Percentiles rank a stretch among this genome's conserved stretches.
Evolutionary conservation across 2,329 filamentous ascomycete genomes (phyloP).

Genomic region (Alternaria alternata): DNA sequence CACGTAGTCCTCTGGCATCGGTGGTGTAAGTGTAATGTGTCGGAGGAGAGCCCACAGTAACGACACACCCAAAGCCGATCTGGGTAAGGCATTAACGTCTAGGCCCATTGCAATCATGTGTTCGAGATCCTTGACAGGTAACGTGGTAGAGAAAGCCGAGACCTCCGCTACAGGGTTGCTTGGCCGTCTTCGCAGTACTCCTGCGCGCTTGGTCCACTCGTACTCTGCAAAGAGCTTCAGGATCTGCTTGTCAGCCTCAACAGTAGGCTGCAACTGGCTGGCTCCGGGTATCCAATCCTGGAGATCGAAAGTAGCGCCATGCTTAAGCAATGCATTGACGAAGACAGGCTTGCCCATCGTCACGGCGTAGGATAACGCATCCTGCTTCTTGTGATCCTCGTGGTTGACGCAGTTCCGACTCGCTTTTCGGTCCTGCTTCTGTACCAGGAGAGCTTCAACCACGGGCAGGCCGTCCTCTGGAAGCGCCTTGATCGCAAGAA

Average conservation of each 20-base stretch:
- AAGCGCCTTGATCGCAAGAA: slow-evolving; percentile 39
- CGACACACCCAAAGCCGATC: slow-evolving; percentile 22
- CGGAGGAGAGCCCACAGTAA: slow-evolving; percentile 38
- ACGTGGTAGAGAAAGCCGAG: slow-evolving; percentile 24
- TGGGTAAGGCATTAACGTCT: slow-evolving; percentile 30
- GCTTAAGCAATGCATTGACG: slow-evolving; percentile 36
- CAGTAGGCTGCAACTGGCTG: slow-evolving; percentile 16
- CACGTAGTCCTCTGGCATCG: slow-evolving; percentile 27
- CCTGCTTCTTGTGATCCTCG: slow-evolving; percentile 39
- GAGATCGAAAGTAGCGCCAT: slow-evolving; percentile 37
- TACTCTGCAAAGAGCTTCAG: slow-evolving; percentile 36
- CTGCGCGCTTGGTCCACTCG: slow-evolving; percentile 37
- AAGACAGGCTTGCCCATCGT: slow-evolving; percentile 37
- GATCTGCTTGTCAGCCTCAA: slow-evolving; percentile 24
- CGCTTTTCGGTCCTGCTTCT: slow-evolving; percentile 25
- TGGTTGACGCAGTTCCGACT: slow-evolving; percentile 42
- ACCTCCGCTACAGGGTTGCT: slow-evolving; percentile 7
- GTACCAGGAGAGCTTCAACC: slow-evolving; percentile 34
- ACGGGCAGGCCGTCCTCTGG: slow-evolving; percentile 41
- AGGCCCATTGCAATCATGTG: slow-evolving; percentile 38
- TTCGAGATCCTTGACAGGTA: slow-evolving; percentile 31
- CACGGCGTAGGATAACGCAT: slow-evolving; percentile 42
- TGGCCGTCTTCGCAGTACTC: slow-evolving; percentile 28
- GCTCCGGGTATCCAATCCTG: slow-evolving; percentile 34
- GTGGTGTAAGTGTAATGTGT: slow-evolving; percentile 21